phyloP scores from a whole-genome alignment of 495 filamentous ascomycete genomes.

The Trichoderma gamsii region DNA sequence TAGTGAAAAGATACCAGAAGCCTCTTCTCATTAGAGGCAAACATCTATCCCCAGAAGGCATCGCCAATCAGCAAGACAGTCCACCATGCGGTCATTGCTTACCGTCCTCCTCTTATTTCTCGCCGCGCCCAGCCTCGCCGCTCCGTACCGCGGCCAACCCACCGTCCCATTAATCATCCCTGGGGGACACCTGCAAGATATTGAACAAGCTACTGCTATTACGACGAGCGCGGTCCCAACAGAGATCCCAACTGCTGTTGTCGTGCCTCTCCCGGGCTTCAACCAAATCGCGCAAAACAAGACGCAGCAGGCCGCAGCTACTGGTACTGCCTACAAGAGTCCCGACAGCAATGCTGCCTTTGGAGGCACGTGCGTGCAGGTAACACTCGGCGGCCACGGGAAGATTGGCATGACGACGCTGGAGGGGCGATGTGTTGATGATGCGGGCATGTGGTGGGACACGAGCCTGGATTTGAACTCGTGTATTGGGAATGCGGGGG shows the following conservation, averaged over 20 bases:
- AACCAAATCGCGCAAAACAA: not conserved
- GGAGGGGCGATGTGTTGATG: not conserved
- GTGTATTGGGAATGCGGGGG: not conserved
- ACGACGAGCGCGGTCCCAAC: no score
- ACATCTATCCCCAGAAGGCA: no score
- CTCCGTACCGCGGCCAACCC: no score
- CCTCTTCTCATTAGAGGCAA: no score
- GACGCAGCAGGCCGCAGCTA: not conserved
- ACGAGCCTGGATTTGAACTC: conserved; percentile 9
- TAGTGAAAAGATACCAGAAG: no score
- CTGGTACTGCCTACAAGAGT: not conserved
- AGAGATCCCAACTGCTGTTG: not conserved
- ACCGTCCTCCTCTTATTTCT: no score
- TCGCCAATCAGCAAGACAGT: no score
- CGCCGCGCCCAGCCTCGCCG: no score
- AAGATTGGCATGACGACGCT: not conserved
- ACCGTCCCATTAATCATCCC: no score
- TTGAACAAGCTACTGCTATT: not conserved
- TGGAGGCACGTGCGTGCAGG: not conserved
- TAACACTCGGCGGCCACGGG: not conserved
- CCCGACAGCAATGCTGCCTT: not conserved
- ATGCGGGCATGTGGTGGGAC: conserved; percentile 1
- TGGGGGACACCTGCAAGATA: not conserved
- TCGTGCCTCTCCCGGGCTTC: not conserved
- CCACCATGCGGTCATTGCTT: no score